These are phyloP conservation scores for Anisogramma anomala DNA, from an alignment of 2,329 filamentous ascomycete genomes.

Conservation along the genomic window DNA sequence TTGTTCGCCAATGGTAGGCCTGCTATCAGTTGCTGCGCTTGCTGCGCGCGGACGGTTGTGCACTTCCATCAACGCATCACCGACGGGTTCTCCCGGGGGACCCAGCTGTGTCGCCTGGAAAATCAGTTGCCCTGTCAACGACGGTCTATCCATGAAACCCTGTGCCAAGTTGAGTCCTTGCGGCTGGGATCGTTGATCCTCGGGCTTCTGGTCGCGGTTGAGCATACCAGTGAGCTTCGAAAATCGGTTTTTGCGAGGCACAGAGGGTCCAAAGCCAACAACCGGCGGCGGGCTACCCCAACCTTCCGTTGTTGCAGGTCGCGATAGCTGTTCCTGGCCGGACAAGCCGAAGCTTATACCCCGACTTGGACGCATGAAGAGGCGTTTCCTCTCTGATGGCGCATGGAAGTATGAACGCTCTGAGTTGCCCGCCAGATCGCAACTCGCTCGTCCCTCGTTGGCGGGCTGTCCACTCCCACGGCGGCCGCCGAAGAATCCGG, in stretches of 20 bases:
- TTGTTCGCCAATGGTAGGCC: conserved; percentile 10
- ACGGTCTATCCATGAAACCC: conserved; percentile 16
- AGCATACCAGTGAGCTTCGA: conserved; percentile 28
- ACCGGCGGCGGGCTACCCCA: conserved; percentile 5
- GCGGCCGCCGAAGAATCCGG: conserved; percentile 29
- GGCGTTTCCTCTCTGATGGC: conserved; percentile 18
- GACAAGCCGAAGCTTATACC: conserved; percentile 3
- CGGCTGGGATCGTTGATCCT: conserved; percentile 7
- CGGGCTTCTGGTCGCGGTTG: conserved; percentile 16
- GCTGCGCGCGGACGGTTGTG: conserved; percentile 9
- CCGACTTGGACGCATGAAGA: conserved; percentile 21
- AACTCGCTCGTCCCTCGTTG: conserved; percentile 18
- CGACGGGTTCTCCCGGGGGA: not conserved
- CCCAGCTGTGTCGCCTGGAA: conserved; percentile 1
- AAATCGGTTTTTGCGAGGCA: conserved; percentile 32
- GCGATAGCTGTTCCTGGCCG: conserved; percentile 10
- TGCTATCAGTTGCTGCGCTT: conserved; percentile 17
- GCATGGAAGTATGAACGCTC: conserved; percentile 7
- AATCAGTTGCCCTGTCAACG: conserved; percentile 14
- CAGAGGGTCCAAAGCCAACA: conserved; percentile 12
- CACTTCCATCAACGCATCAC: conserved; percentile 4
- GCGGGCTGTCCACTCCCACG: conserved; percentile 15
- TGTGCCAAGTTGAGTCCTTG: conserved; percentile 5
- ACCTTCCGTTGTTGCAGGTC: conserved; percentile 10
- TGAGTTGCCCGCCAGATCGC: conserved; percentile 19